Evolutionary conservation across 2,329 filamentous ascomycete species (phyloP), one percentile per base, ranked within the genome.

Genomic region (Penicillium sp.): DNA sequence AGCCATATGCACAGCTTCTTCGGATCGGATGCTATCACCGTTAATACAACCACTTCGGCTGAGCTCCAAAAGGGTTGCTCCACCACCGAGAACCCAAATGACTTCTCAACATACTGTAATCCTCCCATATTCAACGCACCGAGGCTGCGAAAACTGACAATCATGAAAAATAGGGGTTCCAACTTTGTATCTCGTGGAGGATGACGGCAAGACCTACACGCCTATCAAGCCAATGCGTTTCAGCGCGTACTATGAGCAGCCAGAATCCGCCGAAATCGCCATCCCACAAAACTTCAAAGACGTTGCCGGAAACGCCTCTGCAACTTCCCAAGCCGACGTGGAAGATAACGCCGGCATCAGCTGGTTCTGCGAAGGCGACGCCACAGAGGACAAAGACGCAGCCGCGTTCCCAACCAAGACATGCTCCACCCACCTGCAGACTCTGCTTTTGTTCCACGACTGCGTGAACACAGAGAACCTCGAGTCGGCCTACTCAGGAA

Each of bases 1-100:
- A 56, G 52, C 34, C 60, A 62, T 38, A 62, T 62, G 58, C 60
- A 62, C 51, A 61, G 54, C 50, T 61, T 62, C 48, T 62, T 62
- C 24, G 60, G 60, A 5, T 53, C 44, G 18, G 60, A 62, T 39
- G 58, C 60, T 2, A 53, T 62, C 27, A 61, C 47, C 14, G 38
- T 45, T 14, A 59, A 48, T 24, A 60, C 56, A 0, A 47, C 49
- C 9, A 60, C 56, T n/a, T 53, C 60, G 8, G 56, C 49, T 9
- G 60, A 62, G 39, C 54, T 62, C 3, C 54, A 51, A 34, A 24
- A 45, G 5, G 60, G 60, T 10, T 61, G 60, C 38, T 49, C 52
- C 9, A 57, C 44, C 4, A 48, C 40, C 3, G 45, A 45, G 8
- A 62, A 62, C 48, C 60, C 54, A 5, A 61, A 62, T 18, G 56